Percentiles rank a stretch among this genome's conserved stretches.
These are phyloP conservation scores for Geranomyces variabilis DNA, from an alignment of 192 early-diverging fungal species.

Conservation along the genomic window DNA sequence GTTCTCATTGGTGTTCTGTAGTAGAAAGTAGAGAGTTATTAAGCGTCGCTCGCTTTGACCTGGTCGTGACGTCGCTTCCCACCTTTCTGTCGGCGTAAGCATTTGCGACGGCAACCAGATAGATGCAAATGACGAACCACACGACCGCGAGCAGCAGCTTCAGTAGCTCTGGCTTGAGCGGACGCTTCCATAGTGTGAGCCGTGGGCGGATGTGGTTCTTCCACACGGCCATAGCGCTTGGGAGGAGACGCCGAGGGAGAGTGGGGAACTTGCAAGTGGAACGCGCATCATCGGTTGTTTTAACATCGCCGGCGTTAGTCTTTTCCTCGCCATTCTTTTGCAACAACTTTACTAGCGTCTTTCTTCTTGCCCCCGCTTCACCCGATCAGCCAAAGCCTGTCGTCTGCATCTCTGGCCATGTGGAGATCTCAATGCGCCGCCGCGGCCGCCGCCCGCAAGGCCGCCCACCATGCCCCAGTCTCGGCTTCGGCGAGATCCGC, in stretches of 20 bases:
- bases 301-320: too few species aligned
- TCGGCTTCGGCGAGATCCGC: background rate
- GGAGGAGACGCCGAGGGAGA: too few species aligned
- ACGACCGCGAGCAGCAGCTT: background rate
- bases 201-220: slow-evolving; percentile 1
- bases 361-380: too few species aligned
- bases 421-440: slow-evolving; percentile 11
- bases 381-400: too few species aligned
- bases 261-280: too few species aligned
- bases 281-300: too few species aligned
- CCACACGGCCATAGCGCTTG: background rate
- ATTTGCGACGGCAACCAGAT: slow-evolving; percentile 16
- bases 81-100: slow-evolving; percentile 26
- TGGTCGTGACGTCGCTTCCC: background rate
- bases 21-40: background rate
- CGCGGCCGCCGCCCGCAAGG: slow-evolving; percentile 5
- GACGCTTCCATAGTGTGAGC: slow-evolving; percentile 12
- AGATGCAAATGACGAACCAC: slow-evolving; percentile 24
- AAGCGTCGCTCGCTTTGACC: background rate
- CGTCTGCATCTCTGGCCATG: background rate
- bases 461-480: background rate
- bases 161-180: slow-evolving; percentile 4
- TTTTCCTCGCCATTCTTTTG: too few species aligned
- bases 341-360: too few species aligned
- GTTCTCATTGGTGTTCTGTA: slow-evolving; percentile 24